Conservation (phyloP, 1,284 basidiomycete species). For the Volvariella volvacea region DNA sequence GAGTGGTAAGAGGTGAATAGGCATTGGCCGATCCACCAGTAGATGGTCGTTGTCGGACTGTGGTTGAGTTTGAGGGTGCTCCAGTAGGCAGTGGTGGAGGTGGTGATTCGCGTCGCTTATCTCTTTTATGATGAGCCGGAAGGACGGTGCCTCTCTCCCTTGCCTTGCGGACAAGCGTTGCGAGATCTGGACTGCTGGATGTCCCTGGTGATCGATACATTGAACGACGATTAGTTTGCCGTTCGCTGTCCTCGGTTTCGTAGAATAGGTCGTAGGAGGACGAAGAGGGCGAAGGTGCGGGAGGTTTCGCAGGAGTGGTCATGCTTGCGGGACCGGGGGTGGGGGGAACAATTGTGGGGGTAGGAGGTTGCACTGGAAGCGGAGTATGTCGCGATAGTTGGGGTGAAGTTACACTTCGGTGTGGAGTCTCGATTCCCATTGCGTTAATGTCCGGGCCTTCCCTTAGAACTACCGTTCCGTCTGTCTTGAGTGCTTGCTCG, state of each 20-base stretch:
- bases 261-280: slow-evolving; percentile 53
- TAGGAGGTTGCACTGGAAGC: slow-evolving; percentile 27
- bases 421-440: slow-evolving; percentile 46
- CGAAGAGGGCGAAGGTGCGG: slow-evolving; percentile 24
- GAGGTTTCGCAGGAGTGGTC: slow-evolving; percentile 10
- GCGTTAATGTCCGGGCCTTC: slow-evolving; percentile 63
- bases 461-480: slow-evolving; percentile 58
- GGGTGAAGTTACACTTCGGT: slow-evolving; percentile 27
- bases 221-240: slow-evolving; percentile 71
- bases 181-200: slow-evolving; percentile 83
- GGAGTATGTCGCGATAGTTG: slow-evolving; percentile 23
- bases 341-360: slow-evolving; percentile 51
- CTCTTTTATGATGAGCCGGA: slow-evolving; percentile 26
- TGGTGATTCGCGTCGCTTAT: slow-evolving; percentile 38
- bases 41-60: slow-evolving; percentile 21
- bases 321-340: slow-evolving; percentile 33
- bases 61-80: slow-evolving; percentile 13
- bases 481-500: slow-evolving; percentile 60
- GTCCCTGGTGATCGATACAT: slow-evolving; percentile 85
- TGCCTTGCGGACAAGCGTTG: slow-evolving; percentile 75
- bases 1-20: slow-evolving; percentile 14
- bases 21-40: slow-evolving; percentile 20
- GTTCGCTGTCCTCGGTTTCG: slow-evolving; percentile 54
- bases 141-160: slow-evolving; percentile 54
- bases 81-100: slow-evolving; percentile 42